Conservation (phyloP, 257 asterid species). For the Solanum lignicaule region DNA sequence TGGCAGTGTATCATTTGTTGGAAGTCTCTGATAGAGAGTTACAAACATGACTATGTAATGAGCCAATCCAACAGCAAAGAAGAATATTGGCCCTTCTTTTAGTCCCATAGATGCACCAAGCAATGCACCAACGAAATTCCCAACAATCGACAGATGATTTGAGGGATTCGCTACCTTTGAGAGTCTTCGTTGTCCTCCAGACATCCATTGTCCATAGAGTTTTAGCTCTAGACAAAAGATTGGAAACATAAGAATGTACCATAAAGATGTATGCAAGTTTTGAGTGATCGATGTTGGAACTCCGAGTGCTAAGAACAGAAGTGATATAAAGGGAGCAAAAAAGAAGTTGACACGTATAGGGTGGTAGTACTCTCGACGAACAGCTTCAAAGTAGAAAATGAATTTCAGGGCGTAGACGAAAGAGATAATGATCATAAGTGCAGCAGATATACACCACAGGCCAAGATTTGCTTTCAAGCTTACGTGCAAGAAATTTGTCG, state of each 20-base stretch:
- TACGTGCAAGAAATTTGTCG: constrained; percentile 50
- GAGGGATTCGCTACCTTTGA: constrained; percentile 92
- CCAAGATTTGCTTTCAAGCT: constrained; percentile 36
- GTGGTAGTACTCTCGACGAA: constrained; percentile 87
- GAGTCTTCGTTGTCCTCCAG: constrained; percentile 75
- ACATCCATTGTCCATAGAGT: constrained; percentile 96
- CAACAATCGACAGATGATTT: constrained; percentile 64
- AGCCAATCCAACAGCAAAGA: constrained; percentile 81
- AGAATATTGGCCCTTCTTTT: constrained; percentile 79
- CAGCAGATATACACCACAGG: constrained; percentile 53
- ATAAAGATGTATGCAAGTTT: constrained; percentile 24
- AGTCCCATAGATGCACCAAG: constrained; percentile 87
- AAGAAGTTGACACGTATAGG: constrained; percentile 87
- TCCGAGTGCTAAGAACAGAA: constrained; percentile 57
- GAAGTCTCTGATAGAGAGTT: constrained; percentile 86
- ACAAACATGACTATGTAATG: constrained; percentile 77
- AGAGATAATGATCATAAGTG: constrained; percentile 28
- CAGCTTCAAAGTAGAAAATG: constrained; percentile 77
- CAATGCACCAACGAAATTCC: constrained; percentile 90
- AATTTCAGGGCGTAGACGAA: constrained; percentile 39
- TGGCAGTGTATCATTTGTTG: constrained; percentile 78
- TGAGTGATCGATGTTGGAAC: constrained; percentile 37
- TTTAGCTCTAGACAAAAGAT: constrained; percentile 56
- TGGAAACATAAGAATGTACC: constrained; percentile 82
- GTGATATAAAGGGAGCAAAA: constrained; percentile 76